phyloP scores from a whole-genome alignment of 345 rosid species.

The Salix caprea region DNA sequence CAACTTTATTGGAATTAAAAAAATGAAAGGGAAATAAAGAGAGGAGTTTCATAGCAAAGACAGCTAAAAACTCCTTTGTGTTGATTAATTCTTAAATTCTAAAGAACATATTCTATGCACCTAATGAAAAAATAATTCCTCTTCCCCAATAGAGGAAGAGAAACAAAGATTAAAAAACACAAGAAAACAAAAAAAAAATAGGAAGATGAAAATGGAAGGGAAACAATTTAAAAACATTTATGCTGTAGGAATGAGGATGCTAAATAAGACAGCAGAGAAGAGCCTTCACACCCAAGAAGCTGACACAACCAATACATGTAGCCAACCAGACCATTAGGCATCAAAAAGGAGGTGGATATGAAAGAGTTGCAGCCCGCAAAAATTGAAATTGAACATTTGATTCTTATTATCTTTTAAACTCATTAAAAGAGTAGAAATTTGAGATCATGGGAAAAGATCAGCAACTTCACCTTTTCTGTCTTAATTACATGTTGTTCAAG shows the following conservation, averaged over 20 bases:
- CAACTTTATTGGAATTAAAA: not conserved
- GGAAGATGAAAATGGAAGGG: not conserved
- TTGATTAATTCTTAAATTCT: not conserved
- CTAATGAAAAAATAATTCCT: not conserved
- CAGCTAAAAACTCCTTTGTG: not conserved
- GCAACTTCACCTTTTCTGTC: conserved; percentile 38
- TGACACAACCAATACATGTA: not conserved
- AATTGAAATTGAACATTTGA: not conserved
- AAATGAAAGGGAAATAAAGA: not conserved
- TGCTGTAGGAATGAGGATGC: not conserved
- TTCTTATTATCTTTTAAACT: not conserved
- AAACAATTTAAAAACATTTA: not conserved
- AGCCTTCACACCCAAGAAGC: not conserved
- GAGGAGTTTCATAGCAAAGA: not conserved
- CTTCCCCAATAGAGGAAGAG: not conserved
- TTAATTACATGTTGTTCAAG: conserved; percentile 36
- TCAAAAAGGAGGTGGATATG: not conserved
- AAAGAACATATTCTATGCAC: not conserved
- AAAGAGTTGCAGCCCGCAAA: not conserved
- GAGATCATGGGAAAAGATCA: not conserved
- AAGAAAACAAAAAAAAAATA: not conserved
- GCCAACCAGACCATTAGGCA: not conserved
- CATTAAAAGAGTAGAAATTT: not conserved
- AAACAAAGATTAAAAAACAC: not conserved
- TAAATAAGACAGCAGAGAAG: not conserved